Conservation (phyloP, 2,329 filamentous ascomycete species). For the Cladosporium sp. region DNA sequence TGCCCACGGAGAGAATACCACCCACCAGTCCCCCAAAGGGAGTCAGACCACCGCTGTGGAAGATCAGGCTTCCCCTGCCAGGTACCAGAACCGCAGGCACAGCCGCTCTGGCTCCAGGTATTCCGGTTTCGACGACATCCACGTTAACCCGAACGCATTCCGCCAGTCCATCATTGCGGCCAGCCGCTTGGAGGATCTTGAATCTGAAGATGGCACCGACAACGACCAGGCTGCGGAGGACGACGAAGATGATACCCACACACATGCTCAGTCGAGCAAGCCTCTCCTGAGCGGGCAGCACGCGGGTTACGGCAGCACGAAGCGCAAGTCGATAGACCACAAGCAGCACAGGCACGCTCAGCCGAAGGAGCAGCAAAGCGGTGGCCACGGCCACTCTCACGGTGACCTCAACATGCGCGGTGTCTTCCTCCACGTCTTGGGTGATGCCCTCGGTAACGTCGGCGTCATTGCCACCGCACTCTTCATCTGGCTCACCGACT, state of each 20-base stretch:
- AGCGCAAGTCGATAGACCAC: conserved; percentile 31
- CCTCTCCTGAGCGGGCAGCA: conserved; percentile 31
- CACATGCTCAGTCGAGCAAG: conserved; percentile 23
- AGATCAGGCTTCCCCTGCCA: conserved; percentile 28
- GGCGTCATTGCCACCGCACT: conserved; percentile 78
- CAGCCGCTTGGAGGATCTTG: conserved; percentile 55
- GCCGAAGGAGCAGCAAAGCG: conserved; percentile 53
- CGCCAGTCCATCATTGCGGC: conserved; percentile 87
- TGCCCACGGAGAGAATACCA: conserved; percentile 49
- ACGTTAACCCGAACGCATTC: conserved; percentile 84
- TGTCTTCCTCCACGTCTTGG: conserved; percentile 64
- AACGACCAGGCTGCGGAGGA: conserved; percentile 37
- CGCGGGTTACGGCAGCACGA: conserved; percentile 23
- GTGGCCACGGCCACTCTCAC: conserved; percentile 71
- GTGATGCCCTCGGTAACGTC: conserved; percentile 79
- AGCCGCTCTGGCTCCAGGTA: conserved; percentile 55
- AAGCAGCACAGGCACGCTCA: conserved; percentile 71
- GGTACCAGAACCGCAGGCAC: conserved; percentile 51
- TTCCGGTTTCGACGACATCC: conserved; percentile 60
- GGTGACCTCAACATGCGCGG: conserved; percentile 91
- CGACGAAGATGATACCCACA: conserved; percentile 27
- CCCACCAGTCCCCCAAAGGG: conserved; percentile 24
- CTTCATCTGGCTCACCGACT: conserved; percentile 85
- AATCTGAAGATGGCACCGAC: conserved; percentile 51
- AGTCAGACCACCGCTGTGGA: conserved; percentile 26